A percentile compares a stretch with the other conserved stretches of the same genome.
Evolutionary conservation across 2,329 filamentous ascomycete species (phyloP).

Genomic region (Fusarium armeniacum): DNA sequence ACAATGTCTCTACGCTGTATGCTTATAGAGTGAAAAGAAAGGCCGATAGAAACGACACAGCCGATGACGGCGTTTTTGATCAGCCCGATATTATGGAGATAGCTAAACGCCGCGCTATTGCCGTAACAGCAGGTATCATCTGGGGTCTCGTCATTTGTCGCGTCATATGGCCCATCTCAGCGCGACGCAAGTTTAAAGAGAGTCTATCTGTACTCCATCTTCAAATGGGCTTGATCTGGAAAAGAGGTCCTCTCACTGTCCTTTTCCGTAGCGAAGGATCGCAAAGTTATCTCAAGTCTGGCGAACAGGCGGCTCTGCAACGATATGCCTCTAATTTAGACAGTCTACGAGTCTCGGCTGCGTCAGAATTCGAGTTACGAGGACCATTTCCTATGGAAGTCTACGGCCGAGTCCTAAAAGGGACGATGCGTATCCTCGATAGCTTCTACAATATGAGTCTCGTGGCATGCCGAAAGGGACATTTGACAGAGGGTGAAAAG

Average conservation of each 20-base stretch:
- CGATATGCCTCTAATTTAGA: conserved; percentile 74
- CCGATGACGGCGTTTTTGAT: conserved; percentile 87
- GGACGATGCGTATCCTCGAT: conserved; percentile 87
- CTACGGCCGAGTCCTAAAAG: conserved; percentile 80
- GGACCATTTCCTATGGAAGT: conserved; percentile 85
- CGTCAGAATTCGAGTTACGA: conserved; percentile 86
- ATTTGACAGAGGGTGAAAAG: conserved; percentile 83
- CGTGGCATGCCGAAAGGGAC: conserved; percentile 84
- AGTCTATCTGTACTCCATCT: conserved; percentile 90
- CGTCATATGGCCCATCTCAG: conserved; percentile 93
- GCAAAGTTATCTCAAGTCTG: conserved; percentile 74
- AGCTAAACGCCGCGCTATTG: conserved; percentile 85
- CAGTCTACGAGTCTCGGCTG: conserved; percentile 76
- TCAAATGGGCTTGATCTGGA: conserved; percentile 96
- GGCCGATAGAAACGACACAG: conserved; percentile 74
- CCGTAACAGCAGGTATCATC: conserved; percentile 88
- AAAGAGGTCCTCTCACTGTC: conserved; percentile 85
- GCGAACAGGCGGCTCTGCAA: conserved; percentile 26
- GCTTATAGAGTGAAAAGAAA: conserved; percentile 87
- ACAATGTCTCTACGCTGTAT: conserved; percentile 94
- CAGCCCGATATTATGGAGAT: conserved; percentile 90
- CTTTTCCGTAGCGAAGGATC: conserved; percentile 72
- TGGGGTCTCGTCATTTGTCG: conserved; percentile 95
- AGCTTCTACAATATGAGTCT: conserved; percentile 97
- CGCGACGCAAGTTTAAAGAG: conserved; percentile 87